Conservation (phyloP, 176 grass and related monocot genomes). For the Hyparrhenia diplandra region DNA sequence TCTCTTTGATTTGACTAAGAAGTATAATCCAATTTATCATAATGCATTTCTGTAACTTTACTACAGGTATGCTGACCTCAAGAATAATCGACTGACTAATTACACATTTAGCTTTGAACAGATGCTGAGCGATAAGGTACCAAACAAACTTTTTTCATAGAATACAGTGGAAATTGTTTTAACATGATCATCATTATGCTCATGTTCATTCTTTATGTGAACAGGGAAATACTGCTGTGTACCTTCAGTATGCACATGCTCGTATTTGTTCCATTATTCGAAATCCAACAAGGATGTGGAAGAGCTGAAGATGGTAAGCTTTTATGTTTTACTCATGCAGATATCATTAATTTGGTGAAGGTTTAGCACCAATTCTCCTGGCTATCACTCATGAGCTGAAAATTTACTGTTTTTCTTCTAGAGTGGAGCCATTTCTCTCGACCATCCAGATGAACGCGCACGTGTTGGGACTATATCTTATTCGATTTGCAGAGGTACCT, state of each 20-base stretch:
- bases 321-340: conserved; percentile 3
- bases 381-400: neutral
- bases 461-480: conserved; percentile 80
- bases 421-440: conserved; percentile 59
- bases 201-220: neutral
- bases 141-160: neutral
- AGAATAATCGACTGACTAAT: conserved; percentile 95
- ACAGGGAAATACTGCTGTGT: conserved; percentile 90
- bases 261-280: conserved; percentile 93
- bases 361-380: neutral
- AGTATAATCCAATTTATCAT: conserved; percentile 9
- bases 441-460: conserved; percentile 72
- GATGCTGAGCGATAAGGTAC: conserved; percentile 96
- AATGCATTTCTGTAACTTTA: conserved; percentile 6
- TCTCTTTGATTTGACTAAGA: neutral
- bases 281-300: conserved; percentile 76
- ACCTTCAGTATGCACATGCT: conserved; percentile 87
- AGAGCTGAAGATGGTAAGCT: conserved; percentile 65
- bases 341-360: neutral
- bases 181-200: neutral
- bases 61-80: conserved; percentile 93
- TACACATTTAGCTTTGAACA: conserved; percentile 97
- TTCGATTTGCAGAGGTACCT: conserved; percentile 79
- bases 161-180: neutral
- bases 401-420: conserved; percentile 34